Percentiles rank a stretch among this genome's conserved stretches.
These are phyloP conservation scores for Gossypium stocksii DNA, from an alignment of 345 rosid genomes.

Conservation along the genomic window DNA sequence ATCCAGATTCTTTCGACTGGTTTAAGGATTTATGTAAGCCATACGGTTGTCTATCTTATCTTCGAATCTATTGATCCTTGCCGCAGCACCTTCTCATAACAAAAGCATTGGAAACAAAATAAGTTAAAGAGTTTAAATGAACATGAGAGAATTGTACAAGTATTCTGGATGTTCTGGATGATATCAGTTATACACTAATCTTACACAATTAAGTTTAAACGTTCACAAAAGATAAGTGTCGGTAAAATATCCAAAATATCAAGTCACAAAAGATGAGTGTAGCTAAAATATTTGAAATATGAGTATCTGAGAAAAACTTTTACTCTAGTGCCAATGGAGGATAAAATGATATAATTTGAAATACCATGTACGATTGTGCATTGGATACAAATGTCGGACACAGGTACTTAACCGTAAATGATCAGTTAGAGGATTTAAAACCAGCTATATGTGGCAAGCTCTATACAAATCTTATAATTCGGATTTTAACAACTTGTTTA, in stretches of 20 bases:
- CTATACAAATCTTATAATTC: background rate
- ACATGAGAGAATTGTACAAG: background rate
- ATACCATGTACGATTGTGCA: background rate
- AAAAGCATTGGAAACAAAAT: background rate
- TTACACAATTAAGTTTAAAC: background rate
- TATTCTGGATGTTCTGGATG: background rate
- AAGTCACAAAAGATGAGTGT: background rate
- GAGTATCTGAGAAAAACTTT: background rate
- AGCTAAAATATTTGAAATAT: background rate
- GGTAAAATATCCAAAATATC: too few species aligned
- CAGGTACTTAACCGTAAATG: background rate
- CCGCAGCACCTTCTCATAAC: constrained; percentile 38
- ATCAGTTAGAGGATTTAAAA: background rate
- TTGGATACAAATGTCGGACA: background rate
- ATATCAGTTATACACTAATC: background rate
- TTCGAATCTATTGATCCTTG: constrained; percentile 18
- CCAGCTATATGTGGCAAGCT: background rate
- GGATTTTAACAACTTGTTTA: background rate
- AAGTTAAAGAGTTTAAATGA: background rate
- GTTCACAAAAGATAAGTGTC: background rate
- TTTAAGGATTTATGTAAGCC: constrained; percentile 4
- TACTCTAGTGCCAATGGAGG: background rate
- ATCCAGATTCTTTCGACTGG: background rate
- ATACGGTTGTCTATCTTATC: background rate
- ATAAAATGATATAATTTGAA: background rate